Percentiles rank a stretch among this genome's conserved stretches.
phyloP scores from a whole-genome alignment of 1,139 yeast species.

The Hemisphaericaspora xylanilytica region DNA sequence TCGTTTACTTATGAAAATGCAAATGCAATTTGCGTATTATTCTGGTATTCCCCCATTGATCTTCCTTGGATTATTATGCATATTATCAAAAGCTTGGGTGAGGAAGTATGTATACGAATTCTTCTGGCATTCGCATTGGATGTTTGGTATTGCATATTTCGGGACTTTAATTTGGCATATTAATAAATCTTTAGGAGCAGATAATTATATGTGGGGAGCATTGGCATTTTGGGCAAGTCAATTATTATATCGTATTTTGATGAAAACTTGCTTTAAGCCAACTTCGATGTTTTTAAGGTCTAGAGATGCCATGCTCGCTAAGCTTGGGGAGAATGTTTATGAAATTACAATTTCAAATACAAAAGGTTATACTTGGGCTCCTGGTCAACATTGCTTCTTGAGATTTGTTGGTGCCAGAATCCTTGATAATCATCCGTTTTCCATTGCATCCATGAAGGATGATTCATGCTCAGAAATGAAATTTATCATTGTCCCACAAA shows the following conservation, averaged over 20 bases:
- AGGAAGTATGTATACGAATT: slow-evolving; percentile 50
- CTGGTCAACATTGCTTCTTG: slow-evolving; percentile 62
- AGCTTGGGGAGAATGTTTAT: slow-evolving; percentile 33
- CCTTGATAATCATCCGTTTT: slow-evolving; percentile 63
- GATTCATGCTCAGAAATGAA: slow-evolving; percentile 30
- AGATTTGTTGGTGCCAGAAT: slow-evolving; percentile 46
- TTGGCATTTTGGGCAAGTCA: slow-evolving; percentile 57
- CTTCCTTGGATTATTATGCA: slow-evolving; percentile 45
- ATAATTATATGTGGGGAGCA: slow-evolving; percentile 55
- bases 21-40: slow-evolving; percentile 19
- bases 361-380: slow-evolving; percentile 46
- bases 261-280: slow-evolving; percentile 52
- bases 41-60: slow-evolving; percentile 47
- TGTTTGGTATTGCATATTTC: slow-evolving; percentile 52
- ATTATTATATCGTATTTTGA: slow-evolving; percentile 46
- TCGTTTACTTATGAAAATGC: slow-evolving; percentile 18
- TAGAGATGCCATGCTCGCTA: slow-evolving; percentile 40
- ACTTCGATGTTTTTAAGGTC: slow-evolving; percentile 43
- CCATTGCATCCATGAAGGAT: slow-evolving; percentile 45
- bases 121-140: slow-evolving; percentile 60
- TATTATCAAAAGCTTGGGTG: slow-evolving; percentile 43
- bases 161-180: slow-evolving; percentile 55
- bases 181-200: slow-evolving; percentile 33
- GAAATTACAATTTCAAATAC: slow-evolving; percentile 42
- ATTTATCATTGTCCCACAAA: slow-evolving; percentile 49